phyloP scores from a whole-genome alignment of 306 rosid species.

The Vigna reflexopilosa region DNA sequence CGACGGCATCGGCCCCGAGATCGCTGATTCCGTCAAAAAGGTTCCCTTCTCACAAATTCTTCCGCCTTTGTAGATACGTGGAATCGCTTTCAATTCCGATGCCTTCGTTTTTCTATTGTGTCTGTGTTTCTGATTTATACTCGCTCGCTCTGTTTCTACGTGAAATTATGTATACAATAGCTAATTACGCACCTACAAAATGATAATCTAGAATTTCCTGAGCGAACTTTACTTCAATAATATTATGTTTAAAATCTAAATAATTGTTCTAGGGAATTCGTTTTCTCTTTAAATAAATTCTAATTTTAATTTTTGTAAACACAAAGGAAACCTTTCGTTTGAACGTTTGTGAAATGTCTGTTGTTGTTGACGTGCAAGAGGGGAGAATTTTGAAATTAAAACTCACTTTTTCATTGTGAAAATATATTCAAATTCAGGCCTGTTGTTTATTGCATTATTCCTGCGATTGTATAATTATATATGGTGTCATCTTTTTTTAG shows the following conservation, averaged over 20 bases:
- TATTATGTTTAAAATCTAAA: not conserved
- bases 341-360: not conserved
- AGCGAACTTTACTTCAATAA: not conserved
- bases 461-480: not conserved
- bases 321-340: not conserved
- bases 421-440: not conserved
- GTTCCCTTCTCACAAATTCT: conserved; percentile 37
- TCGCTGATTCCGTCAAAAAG: conserved; percentile 93
- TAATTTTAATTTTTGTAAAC: not conserved
- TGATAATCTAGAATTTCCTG: not conserved
- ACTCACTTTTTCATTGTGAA: not conserved
- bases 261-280: conserved; percentile 1
- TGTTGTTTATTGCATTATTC: not conserved
- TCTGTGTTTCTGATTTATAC: not conserved
- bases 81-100: not conserved
- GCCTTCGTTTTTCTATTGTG: not conserved
- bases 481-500: not conserved
- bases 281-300: not conserved
- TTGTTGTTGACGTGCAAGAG: not conserved
- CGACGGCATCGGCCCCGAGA: conserved; percentile 98
- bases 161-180: not conserved
- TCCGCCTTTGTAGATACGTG: not conserved
- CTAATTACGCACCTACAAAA: not conserved
- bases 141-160: not conserved
- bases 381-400: not conserved